These are phyloP conservation scores for Phytophthora tubulina DNA, from an alignment of 352 stramenopile genomes.

Conservation along the genomic window DNA sequence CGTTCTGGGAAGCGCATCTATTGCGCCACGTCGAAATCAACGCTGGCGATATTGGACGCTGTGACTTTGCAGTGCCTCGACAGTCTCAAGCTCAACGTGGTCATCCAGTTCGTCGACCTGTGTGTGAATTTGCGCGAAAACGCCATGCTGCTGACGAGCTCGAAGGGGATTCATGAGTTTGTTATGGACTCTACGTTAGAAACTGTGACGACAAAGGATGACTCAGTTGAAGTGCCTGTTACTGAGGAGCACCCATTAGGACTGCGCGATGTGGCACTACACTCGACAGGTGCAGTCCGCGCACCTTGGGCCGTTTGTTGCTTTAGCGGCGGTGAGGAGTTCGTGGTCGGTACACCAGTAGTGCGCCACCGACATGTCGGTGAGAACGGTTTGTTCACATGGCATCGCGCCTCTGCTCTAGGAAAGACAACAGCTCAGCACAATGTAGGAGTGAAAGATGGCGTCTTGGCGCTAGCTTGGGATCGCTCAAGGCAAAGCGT, in stretches of 20 bases:
- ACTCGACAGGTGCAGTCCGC: slow-evolving; percentile 74
- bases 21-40: slow-evolving; percentile 74
- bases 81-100: slow-evolving; percentile 54
- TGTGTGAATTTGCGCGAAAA: slow-evolving; percentile 62
- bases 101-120: slow-evolving; percentile 80
- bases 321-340: slow-evolving; percentile 72
- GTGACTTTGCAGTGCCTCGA: slow-evolving; percentile 58
- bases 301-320: slow-evolving; percentile 79
- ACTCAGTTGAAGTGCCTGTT: slow-evolving; percentile 5
- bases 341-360: slow-evolving; percentile 78
- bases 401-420: slow-evolving; percentile 53
- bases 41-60: slow-evolving; percentile 67
- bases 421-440: slow-evolving; percentile 65
- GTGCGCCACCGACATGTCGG: slow-evolving; percentile 84
- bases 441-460: slow-evolving; percentile 80
- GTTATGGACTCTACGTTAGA: slow-evolving; percentile 16
- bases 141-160: slow-evolving; percentile 67
- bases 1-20: slow-evolving; percentile 69
- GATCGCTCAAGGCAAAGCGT: slow-evolving; percentile 64
- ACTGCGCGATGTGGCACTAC: slow-evolving; percentile 60
- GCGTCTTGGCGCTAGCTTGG: slow-evolving; percentile 70
- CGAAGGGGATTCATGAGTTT: slow-evolving; percentile 84
- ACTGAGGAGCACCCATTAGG: slow-evolving; percentile 21
- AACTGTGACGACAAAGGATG: neutral
- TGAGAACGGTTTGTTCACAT: slow-evolving; percentile 85